These are phyloP conservation scores for Termitomyces sp. DNA, from an alignment of 768 basidiomycete species.

Conservation along the genomic window DNA sequence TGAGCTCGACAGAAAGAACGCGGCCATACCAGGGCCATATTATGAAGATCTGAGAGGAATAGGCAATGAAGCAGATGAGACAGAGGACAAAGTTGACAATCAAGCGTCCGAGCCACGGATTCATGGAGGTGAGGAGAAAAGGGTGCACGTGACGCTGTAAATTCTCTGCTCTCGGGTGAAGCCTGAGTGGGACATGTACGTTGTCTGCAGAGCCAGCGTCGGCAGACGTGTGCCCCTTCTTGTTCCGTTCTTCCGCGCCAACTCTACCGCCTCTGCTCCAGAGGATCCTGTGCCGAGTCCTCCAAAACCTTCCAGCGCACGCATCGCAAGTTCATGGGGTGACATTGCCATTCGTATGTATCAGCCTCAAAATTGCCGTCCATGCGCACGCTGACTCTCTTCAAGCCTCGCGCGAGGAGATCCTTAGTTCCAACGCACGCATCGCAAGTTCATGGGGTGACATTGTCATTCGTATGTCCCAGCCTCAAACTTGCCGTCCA, in stretches of 20 bases:
- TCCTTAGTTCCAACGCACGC: too few relatives aligned
- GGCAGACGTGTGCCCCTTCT: slow-evolving; percentile 1
- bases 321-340: slow-evolving; percentile 18
- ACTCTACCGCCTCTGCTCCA: slow-evolving; percentile 4
- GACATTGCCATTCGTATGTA: slow-evolving; percentile 31
- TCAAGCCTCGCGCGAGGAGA: slow-evolving; percentile 15
- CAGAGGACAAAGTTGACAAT: slow-evolving; percentile 64
- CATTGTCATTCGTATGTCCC: slow-evolving; percentile 30
- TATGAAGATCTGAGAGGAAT: slow-evolving; percentile 85
- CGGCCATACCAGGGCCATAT: slow-evolving; percentile 91
- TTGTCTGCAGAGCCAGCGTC: slow-evolving; percentile 9
- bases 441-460: slow-evolving; percentile 18
- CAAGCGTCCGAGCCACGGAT: slow-evolving; percentile 49
- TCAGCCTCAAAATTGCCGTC: neutral
- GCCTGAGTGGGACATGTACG: slow-evolving; percentile 8
- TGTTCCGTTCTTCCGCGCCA: slow-evolving; percentile 3
- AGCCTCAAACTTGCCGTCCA: neutral
- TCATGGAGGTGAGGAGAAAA: slow-evolving; percentile 20
- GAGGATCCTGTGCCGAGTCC: neutral
- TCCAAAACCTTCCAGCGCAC: slow-evolving; percentile 8
- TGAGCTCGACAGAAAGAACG: slow-evolving; percentile 65
- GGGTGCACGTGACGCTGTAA: slow-evolving; percentile 9
- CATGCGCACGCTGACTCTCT: neutral
- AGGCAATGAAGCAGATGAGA: slow-evolving; percentile 83
- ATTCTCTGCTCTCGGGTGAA: neutral